These are phyloP conservation scores for Davidsoniella neocaledoniae DNA, from an alignment of 2,329 filamentous ascomycete genomes.

Conservation along the genomic window DNA sequence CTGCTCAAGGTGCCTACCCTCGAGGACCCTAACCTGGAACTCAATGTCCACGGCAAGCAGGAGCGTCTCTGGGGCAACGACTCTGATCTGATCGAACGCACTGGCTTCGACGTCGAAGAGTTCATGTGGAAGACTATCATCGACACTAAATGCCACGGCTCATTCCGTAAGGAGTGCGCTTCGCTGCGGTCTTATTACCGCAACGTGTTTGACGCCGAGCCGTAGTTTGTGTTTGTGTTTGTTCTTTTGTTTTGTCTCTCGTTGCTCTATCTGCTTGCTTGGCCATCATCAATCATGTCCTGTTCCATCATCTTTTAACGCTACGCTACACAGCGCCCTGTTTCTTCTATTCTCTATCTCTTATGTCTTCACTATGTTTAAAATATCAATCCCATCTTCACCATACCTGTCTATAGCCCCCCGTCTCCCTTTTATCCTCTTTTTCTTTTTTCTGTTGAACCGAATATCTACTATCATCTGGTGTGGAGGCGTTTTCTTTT, in stretches of 20 bases:
- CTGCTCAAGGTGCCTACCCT: conserved; percentile 15
- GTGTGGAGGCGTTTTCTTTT: too few species aligned
- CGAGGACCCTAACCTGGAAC: conserved; percentile 4
- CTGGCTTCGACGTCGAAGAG: conserved; percentile 7
- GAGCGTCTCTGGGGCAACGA: conserved; percentile 8
- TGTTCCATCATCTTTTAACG: too few species aligned
- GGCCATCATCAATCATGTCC: background rate
- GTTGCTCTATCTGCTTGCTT: background rate
- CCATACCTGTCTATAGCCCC: too few species aligned
- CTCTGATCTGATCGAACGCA: conserved; percentile 3
- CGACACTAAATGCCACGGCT: conserved; percentile 5
- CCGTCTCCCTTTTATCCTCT: too few species aligned
- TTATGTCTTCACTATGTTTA: too few species aligned
- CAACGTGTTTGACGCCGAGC: conserved; percentile 9
- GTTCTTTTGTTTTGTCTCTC: background rate
- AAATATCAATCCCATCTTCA: too few species aligned
- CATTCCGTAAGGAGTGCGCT: conserved; percentile 9
- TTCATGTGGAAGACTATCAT: conserved; percentile 10
- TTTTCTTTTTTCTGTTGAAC: too few species aligned
- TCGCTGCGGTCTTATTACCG: conserved; percentile 9
- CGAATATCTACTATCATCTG: too few species aligned
- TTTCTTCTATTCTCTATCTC: too few species aligned
- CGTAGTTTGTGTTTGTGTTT: conserved; percentile 1
- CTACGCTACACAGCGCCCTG: too few species aligned
- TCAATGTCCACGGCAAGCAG: background rate